Conservation (phyloP, 495 filamentous ascomycete genomes). For the Tuber umbilicatum region DNA sequence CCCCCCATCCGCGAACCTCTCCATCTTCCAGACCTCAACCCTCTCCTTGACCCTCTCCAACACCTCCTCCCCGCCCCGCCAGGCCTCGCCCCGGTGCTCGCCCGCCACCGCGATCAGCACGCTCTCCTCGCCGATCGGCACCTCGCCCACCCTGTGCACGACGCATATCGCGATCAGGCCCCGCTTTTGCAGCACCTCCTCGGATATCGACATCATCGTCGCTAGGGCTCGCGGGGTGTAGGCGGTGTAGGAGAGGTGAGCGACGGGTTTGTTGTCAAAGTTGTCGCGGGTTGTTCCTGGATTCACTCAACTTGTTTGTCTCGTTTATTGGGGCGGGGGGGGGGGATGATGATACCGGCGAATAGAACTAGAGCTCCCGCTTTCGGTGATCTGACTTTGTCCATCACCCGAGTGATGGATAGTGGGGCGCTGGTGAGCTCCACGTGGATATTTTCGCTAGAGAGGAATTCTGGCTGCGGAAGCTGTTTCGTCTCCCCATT, state of each 20-base stretch:
- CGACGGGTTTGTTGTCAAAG: conserved; percentile 68
- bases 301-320: too few relatives aligned
- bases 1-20: too few relatives aligned
- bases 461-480: conserved; percentile 7
- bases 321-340: conserved; percentile 16
- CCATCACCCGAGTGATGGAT: conserved; percentile 53
- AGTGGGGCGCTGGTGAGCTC: conserved; percentile 59
- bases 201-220: conserved; percentile 65
- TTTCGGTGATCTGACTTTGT: conserved; percentile 64
- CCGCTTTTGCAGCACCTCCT: conserved; percentile 53
- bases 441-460: conserved; percentile 23
- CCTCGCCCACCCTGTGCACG: conserved; percentile 76
- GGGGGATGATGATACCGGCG: conserved; percentile 50
- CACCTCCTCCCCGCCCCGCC: too few relatives aligned
- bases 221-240: conserved; percentile 70
- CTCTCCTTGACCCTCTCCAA: too few relatives aligned
- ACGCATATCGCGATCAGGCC: conserved; percentile 64
- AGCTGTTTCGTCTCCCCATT: too few relatives aligned
- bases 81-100: conserved; percentile 80
- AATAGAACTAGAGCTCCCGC: conserved; percentile 89
- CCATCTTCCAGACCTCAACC: too few relatives aligned
- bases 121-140: conserved; percentile 83
- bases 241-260: conserved; percentile 71
- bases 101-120: conserved; percentile 83
- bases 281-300: conserved; percentile 79